phyloP scores from a whole-genome alignment of 441 rosid species.

The Mallotus japonicus region DNA sequence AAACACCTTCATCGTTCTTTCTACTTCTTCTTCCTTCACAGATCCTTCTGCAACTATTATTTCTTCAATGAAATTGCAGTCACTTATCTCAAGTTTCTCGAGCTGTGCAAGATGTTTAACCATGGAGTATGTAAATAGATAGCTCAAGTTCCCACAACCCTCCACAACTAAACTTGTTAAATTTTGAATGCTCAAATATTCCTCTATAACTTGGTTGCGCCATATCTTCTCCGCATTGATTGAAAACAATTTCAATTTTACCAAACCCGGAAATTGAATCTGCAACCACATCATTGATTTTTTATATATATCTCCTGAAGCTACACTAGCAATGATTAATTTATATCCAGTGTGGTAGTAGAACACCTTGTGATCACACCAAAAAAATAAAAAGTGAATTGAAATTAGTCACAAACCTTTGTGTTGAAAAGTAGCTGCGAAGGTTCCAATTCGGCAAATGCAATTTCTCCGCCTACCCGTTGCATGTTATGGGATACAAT shows the following conservation, averaged over 20 bases:
- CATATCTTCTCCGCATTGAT: not conserved
- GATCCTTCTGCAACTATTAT: not conserved
- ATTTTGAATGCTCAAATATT: not conserved
- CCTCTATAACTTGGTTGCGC: not conserved
- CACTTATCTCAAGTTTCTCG: not conserved
- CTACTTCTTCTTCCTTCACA: not conserved
- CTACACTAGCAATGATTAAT: no score
- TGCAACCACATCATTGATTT: not conserved
- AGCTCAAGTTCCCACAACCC: not conserved
- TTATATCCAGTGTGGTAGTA: no score
- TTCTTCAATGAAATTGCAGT: constrained; percentile 12
- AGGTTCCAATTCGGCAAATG: not conserved
- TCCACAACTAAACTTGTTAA: not conserved
- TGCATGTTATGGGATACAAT: not conserved
- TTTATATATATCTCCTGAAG: no score
- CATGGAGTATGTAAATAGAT: constrained; percentile 11
- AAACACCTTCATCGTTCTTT: not conserved
- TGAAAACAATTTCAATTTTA: not conserved
- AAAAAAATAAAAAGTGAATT: no score
- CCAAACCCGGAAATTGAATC: not conserved
- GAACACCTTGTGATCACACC: no score
- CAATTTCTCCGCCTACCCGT: not conserved
- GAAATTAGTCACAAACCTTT: not conserved
- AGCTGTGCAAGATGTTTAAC: constrained; percentile 6
- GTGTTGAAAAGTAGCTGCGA: not conserved